Conservation (phyloP, 805 yeast genomes). For the Suhomyces pyralidae region DNA sequence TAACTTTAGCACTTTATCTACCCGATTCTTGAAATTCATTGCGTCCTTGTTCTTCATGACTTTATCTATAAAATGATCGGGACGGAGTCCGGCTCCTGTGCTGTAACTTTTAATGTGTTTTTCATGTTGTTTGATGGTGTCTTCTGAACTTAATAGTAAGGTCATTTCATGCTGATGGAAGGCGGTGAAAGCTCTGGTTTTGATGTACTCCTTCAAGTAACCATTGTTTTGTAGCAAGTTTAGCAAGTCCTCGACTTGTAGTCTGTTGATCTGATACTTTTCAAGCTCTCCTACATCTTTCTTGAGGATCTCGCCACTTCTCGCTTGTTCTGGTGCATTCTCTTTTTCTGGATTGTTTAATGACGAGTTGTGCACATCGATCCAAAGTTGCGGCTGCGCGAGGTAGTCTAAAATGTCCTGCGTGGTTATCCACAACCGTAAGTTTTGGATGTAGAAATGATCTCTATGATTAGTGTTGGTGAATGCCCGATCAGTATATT, state of each 20-base stretch:
- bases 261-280: neutral
- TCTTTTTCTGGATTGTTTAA: neutral
- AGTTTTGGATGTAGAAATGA: constrained; percentile 27
- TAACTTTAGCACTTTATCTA: neutral
- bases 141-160: constrained; percentile 8
- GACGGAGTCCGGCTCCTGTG: constrained; percentile 22
- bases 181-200: constrained; percentile 21
- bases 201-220: constrained; percentile 25
- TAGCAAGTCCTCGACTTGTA: constrained; percentile 1
- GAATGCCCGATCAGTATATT: constrained; percentile 25
- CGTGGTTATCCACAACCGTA: constrained; percentile 33
- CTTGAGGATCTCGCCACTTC: neutral
- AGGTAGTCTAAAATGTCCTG: constrained; percentile 24
- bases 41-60: constrained; percentile 13
- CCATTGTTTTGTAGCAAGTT: constrained; percentile 21
- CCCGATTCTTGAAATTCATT: neutral
- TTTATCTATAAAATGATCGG: constrained; percentile 25
- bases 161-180: constrained; percentile 27
- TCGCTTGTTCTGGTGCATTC: neutral
- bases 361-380: neutral
- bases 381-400: constrained; percentile 23
- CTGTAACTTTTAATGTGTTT: constrained; percentile 9
- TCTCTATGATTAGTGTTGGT: constrained; percentile 18
- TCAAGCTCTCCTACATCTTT: neutral
- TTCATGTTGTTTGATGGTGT: neutral